Percentiles rank a stretch among this genome's conserved stretches.
Conservation (phyloP, 768 basidiomycete genomes). For the Boletus rufocinnamomeus region DNA sequence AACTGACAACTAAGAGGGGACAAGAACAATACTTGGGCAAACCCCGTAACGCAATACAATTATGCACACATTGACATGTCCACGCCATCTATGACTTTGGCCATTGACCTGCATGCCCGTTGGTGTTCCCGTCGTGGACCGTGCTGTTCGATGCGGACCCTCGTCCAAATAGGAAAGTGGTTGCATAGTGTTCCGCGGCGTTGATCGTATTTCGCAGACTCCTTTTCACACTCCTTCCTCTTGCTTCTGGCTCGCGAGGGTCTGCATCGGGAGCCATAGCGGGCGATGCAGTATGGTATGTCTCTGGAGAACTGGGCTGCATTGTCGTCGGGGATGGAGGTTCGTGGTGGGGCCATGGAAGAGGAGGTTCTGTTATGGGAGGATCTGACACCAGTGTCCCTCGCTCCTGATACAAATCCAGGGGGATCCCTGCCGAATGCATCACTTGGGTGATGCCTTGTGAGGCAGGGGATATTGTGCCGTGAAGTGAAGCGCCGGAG, state of each 20-base stretch:
- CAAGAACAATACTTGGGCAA: constrained; percentile 9
- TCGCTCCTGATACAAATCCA: constrained; percentile 26
- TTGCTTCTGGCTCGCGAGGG: constrained; percentile 41
- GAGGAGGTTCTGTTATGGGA: constrained; percentile 20
- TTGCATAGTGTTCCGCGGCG: constrained; percentile 71
- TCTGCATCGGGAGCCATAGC: constrained; percentile 33
- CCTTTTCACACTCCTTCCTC: constrained; percentile 64
- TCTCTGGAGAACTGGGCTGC: constrained; percentile 40
- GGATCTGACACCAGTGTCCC: constrained; percentile 13
- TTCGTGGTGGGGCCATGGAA: constrained; percentile 49
- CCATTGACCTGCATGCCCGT: constrained; percentile 28
- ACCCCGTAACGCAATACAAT: constrained; percentile 12
- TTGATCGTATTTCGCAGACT: constrained; percentile 67
- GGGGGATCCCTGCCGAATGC: constrained; percentile 34
- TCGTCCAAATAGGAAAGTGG: constrained; percentile 62
- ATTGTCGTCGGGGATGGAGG: constrained; percentile 38
- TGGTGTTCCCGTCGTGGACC: constrained; percentile 25
- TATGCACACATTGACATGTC: constrained; percentile 5
- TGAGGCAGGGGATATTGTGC: constrained; percentile 20
- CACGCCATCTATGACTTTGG: constrained; percentile 24
- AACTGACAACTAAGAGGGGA: neutral
- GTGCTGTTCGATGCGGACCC: constrained; percentile 31
- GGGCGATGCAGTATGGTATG: constrained; percentile 43
- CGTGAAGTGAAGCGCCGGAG: constrained; percentile 24
- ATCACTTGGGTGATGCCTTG: constrained; percentile 39